Percentiles rank a stretch among this genome's conserved stretches.
Evolutionary conservation across 345 rosid genomes (phyloP).

Genomic region (Durio zibethinus): DNA sequence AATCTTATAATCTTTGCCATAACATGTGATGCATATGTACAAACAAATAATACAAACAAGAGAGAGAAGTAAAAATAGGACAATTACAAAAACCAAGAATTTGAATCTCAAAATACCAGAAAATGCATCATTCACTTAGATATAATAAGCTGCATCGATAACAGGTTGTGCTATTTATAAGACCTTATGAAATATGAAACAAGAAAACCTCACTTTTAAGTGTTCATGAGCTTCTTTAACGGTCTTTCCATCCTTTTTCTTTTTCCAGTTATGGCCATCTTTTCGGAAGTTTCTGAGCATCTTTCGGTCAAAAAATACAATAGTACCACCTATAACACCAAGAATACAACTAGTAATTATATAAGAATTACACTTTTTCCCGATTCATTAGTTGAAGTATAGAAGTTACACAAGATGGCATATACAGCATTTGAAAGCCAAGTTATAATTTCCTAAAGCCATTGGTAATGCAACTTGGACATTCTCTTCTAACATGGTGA

Average conservation of each 20-base stretch:
- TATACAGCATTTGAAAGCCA: not conserved
- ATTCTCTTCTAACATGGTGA: not conserved
- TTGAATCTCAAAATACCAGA: not conserved
- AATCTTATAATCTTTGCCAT: not conserved
- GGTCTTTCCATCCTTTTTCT: slow-evolving; percentile 97
- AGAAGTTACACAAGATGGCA: not conserved
- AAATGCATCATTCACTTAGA: not conserved
- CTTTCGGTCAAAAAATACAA: slow-evolving; percentile 83
- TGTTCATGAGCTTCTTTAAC: slow-evolving; percentile 99
- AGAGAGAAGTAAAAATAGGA: not conserved
- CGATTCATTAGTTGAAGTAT: not conserved
- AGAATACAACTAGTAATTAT: slow-evolving; percentile 5
- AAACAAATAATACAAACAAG: not conserved
- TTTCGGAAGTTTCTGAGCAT: slow-evolving; percentile 95
- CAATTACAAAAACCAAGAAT: not conserved
- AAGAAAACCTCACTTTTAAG: slow-evolving; percentile 64
- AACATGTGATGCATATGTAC: not conserved
- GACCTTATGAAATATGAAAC: slow-evolving; percentile 2
- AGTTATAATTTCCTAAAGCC: not conserved
- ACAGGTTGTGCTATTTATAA: slow-evolving; percentile 3
- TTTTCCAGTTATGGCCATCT: slow-evolving; percentile 99
- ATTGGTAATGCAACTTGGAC: not conserved
- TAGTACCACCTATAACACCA: slow-evolving; percentile 64
- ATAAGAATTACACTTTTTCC: not conserved
- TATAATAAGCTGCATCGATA: slow-evolving; percentile 3